Conservation (phyloP, 2,329 filamentous ascomycete genomes). For the Cordyceps pruinosa region DNA sequence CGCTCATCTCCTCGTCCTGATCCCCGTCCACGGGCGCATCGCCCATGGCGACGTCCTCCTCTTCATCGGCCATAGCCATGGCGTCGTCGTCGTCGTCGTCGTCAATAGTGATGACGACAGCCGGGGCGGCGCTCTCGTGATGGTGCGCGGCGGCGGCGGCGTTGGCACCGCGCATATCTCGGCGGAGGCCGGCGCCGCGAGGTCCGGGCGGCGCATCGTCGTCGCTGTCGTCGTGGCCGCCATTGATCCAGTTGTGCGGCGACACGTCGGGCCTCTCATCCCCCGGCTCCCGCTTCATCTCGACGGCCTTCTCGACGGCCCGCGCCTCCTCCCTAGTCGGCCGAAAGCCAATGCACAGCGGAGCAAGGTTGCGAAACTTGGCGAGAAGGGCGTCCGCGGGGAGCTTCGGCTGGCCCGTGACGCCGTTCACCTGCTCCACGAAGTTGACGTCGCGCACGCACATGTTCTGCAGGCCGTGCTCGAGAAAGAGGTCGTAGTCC, state of each 20-base stretch:
- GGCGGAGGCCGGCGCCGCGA: no score
- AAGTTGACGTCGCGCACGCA: slow-evolving; percentile 26
- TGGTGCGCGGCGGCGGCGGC: background rate
- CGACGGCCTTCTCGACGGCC: background rate
- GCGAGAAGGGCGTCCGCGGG: slow-evolving; percentile 8
- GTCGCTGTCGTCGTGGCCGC: background rate
- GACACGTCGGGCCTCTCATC: no score
- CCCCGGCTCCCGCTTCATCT: background rate
- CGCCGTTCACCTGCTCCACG: slow-evolving; percentile 21
- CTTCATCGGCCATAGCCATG: background rate
- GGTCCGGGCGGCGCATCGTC: no score
- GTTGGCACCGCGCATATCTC: background rate
- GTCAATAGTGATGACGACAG: no score
- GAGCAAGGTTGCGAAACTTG: slow-evolving; percentile 17
- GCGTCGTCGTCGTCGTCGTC: background rate
- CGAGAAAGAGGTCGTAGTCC: slow-evolving; percentile 29
- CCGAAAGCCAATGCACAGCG: slow-evolving; percentile 9
- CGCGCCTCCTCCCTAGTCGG: background rate
- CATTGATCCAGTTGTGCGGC: background rate
- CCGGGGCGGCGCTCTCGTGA: background rate
- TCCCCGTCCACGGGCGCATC: background rate
- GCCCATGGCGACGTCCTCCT: no score
- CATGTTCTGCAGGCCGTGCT: background rate
- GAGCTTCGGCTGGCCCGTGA: slow-evolving; percentile 18
- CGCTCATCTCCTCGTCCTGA: background rate